Evolutionary conservation across 2,329 filamentous ascomycete genomes (phyloP).

Genomic region (Pseudogymnoascus sp.): DNA sequence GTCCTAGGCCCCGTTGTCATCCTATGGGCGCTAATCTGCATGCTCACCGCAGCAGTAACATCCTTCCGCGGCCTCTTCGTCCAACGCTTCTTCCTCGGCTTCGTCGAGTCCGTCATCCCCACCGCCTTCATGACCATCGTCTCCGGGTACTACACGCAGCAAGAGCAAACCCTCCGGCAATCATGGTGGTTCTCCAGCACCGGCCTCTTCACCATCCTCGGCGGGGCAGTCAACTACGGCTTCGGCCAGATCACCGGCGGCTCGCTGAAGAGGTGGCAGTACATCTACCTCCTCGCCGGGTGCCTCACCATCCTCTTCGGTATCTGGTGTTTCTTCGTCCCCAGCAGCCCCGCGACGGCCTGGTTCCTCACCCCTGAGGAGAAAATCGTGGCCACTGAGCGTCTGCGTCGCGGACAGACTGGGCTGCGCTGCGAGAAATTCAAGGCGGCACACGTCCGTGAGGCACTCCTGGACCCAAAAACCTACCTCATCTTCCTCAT

Average conservation of each 20-base stretch:
- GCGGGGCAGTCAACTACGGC: constrained; percentile 58
- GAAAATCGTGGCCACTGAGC: constrained; percentile 56
- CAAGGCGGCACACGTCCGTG: constrained; percentile 51
- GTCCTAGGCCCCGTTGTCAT: constrained; percentile 58
- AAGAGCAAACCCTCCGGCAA: constrained; percentile 57
- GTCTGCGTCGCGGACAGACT: constrained; percentile 54
- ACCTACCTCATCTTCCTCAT: constrained; percentile 58
- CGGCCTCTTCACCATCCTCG: constrained; percentile 51
- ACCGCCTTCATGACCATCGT: constrained; percentile 61
- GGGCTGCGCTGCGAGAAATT: constrained; percentile 55
- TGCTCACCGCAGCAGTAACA: constrained; percentile 60
- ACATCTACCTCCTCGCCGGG: constrained; percentile 62
- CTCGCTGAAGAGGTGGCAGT: constrained; percentile 56
- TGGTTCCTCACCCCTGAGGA: constrained; percentile 63
- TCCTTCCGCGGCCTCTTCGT: constrained; percentile 56
- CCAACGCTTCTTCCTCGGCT: constrained; percentile 57
- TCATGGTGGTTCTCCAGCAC: constrained; percentile 59
- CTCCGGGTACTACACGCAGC: constrained; percentile 55
- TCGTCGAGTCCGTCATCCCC: constrained; percentile 58
- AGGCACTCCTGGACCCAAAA: constrained; percentile 53
- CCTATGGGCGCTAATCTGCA: constrained; percentile 60
- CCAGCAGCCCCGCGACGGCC: constrained; percentile 58
- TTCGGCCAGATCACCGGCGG: constrained; percentile 56
- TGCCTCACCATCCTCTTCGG: constrained; percentile 58
- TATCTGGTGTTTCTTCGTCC: constrained; percentile 56